phyloP scores from a whole-genome alignment of 2,329 filamentous ascomycete species.

The Verticillium tricorpus region DNA sequence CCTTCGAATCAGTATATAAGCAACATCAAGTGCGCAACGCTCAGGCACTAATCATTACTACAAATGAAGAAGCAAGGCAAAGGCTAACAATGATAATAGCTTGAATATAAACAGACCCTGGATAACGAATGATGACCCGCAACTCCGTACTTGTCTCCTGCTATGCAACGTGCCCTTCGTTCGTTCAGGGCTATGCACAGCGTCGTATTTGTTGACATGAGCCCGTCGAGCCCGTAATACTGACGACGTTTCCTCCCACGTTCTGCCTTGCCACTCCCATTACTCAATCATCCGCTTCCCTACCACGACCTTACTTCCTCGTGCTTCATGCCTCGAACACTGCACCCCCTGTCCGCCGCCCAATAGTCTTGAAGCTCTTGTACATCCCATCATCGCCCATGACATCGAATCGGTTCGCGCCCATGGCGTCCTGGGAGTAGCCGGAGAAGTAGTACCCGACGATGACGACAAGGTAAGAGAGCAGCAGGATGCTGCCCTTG shows the following conservation, averaged over 20 bases:
- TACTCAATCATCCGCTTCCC: background rate
- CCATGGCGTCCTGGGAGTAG: constrained; percentile 38
- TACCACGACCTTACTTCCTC: background rate
- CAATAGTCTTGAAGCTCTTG: constrained; percentile 49
- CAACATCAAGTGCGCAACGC: too few species aligned
- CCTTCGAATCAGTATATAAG: too few species aligned
- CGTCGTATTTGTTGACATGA: too few species aligned
- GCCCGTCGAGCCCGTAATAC: background rate
- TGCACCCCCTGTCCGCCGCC: constrained; percentile 35
- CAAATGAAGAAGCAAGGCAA: too few species aligned
- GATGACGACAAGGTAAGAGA: constrained; percentile 89
- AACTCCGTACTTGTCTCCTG: too few species aligned
- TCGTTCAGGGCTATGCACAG: too few species aligned
- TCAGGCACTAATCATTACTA: too few species aligned
- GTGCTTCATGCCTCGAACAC: constrained; percentile 17
- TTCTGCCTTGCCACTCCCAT: background rate
- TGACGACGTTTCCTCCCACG: background rate
- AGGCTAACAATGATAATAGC: too few species aligned
- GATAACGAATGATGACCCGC: too few species aligned
- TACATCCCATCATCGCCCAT: constrained; percentile 46
- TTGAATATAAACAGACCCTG: too few species aligned
- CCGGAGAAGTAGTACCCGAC: constrained; percentile 86
- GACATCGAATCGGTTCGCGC: constrained; percentile 47
- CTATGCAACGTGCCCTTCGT: too few species aligned
- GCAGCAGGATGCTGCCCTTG: constrained; percentile 91